Base-by-base conservation (phyloP, 768 basidiomycete species). In the Auricularia cornea region DNA sequence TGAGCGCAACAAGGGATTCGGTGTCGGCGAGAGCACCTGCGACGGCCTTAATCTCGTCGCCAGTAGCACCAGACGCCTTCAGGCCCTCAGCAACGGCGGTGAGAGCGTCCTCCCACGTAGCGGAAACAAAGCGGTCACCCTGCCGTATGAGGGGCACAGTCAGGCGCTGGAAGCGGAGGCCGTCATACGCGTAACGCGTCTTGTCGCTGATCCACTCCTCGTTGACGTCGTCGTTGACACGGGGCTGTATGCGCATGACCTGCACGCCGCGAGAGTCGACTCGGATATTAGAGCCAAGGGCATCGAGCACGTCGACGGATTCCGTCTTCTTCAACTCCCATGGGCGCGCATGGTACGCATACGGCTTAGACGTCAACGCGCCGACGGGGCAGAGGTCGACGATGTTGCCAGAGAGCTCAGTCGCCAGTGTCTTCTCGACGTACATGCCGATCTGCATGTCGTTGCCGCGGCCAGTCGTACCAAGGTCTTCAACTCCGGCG, bases 181-280 rank as follows among this genome's bases (percentile, higher is more conserved):
- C 97, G 70, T 99, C 97, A 74, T 94, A 90, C 1, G 96, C 91
- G 74, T 94, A 94, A 63, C 97, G 90, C 2, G 96, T 94, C 83
- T 99, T 99, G 82, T 99, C 97, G 75, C 84, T 94, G 74, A 99
- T 96, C 97, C 97, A 98, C 75, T 99, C 97, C 79, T 99, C 97
- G 74, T 99, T 99, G 67, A 99, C 88, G 68, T 97, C 92, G 75
- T 98, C 97, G 73, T 98, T 98, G 59, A 92, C 91, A 70, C 90
- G 84, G 1, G 97, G 97, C 71, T 97, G 94, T 68, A 99, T 83
- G 59, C 97, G 88, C 95, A 98, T 98, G 66, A 98, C 96, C 73
- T 92, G 86, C 3, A 96, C 89, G 44, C 94, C 94, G 38, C 96
- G 85, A 40, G 95, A 95, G 75, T 99, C 95, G 62, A 99, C 82